Percentiles rank a stretch among this genome's conserved stretches.
Conservation (phyloP, 148 eudicot species). For the Nepenthes mirabilis region DNA sequence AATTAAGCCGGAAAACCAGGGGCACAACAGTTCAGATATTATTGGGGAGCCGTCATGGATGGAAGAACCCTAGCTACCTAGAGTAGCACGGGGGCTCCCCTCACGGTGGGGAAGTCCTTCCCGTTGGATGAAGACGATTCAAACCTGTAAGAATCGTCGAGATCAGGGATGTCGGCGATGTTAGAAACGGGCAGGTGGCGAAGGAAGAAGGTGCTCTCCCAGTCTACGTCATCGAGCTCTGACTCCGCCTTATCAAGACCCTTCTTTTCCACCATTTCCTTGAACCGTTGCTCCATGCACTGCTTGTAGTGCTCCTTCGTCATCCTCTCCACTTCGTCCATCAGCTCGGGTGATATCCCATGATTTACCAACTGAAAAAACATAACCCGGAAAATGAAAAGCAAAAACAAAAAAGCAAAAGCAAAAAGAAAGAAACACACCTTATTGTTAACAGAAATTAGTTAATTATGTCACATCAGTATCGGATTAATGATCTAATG, state of each 20-base stretch:
- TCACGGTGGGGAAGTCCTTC: no score
- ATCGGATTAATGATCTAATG: no score
- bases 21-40: no score
- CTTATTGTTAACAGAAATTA: background rate
- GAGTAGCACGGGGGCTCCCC: no score
- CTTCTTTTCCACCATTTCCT: constrained; percentile 66
- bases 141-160: constrained; percentile 53
- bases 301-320: constrained; percentile 59
- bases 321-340: constrained; percentile 59
- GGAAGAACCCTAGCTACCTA: no score
- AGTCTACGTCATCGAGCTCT: constrained; percentile 60
- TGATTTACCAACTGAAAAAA: constrained; percentile 38
- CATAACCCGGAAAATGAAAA: background rate
- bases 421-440: background rate
- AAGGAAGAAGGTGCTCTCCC: constrained; percentile 86
- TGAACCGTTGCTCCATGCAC: constrained; percentile 56
- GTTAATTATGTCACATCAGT: no score
- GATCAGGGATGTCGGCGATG: constrained; percentile 62
- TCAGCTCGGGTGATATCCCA: constrained; percentile 31
- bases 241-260: constrained; percentile 54
- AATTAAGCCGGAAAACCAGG: no score
- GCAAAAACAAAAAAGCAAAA: background rate
- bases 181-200: constrained; percentile 67
- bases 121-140: no score
- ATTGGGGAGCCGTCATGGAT: no score